Base-by-base conservation (phyloP, 192 early-diverging fungal genomes). In the Coemansia sp. region DNA sequence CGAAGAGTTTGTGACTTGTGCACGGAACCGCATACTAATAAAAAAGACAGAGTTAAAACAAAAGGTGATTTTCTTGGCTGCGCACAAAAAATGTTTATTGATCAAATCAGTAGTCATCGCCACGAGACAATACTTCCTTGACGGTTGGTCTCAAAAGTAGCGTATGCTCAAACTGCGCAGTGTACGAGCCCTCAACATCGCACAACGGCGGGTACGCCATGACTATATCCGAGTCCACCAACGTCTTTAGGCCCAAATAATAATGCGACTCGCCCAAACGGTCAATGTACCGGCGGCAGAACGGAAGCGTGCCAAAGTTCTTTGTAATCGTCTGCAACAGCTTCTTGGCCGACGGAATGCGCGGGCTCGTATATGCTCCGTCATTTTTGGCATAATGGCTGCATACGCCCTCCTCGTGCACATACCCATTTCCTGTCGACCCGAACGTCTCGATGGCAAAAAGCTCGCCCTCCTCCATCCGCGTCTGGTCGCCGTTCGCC, bases 401-500 rank as follows among this genome's bases (percentile, higher is more conserved):
- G 74, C 91, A 93, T 53, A 93, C 93, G 64, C 88, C 87, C 63
- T 97, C 92, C 68, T 96, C 94, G 55, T 85, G 65, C 13, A 99
- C 97, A 68, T 85, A 89, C 7, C 92, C 97, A 24, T 85, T 88
- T 9, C 97, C 97, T 11, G 95, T 99, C 73, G 89, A 90, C 57
- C 94, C 97, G 69, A 98, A 99, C 3, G 97, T 99, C 76, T 99
- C 97, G 60, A 99, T 96, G 54, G 95, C 97, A 71, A 90, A 92
- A 53, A 87, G 84, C 82, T 97, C 94, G 56, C 91, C 92, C 71
- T 97, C 94, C 83, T 97, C 97, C 92, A 99, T 93, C 71, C 94
- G 94, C 5, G 94, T 95, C 43, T 87, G 76, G 68, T 96, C 95
- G 35, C 87, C 83, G 49, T 88, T 89, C 23, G 88, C 87, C 16